phyloP scores from a whole-genome alignment of 2,329 filamentous ascomycete genomes.

The Penicillium oxalicum region DNA sequence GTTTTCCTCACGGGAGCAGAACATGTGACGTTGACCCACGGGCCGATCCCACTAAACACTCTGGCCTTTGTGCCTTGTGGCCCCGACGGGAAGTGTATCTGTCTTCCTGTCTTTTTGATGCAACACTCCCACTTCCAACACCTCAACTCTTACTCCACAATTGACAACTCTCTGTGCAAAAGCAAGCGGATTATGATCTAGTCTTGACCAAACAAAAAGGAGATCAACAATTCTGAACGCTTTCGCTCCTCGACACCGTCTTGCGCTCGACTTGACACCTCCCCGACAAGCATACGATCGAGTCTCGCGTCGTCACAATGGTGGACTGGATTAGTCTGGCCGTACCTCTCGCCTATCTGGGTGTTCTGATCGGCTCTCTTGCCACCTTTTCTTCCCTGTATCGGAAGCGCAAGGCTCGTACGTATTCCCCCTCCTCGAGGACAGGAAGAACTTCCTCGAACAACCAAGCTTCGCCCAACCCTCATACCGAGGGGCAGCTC shows the following conservation, averaged over 20 bases:
- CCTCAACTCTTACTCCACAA: neutral
- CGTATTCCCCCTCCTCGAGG: constrained; percentile 26
- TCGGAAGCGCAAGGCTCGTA: constrained; percentile 81
- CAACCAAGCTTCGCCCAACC: neutral
- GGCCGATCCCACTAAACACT: constrained; percentile 19
- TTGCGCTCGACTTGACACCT: neutral
- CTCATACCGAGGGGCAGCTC: too few relatives aligned
- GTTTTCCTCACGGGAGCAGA: neutral
- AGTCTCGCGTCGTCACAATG: constrained; percentile 34
- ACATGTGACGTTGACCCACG: constrained; percentile 20
- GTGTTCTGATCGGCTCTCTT: constrained; percentile 79
- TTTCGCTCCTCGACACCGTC: neutral
- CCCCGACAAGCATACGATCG: constrained; percentile 7
- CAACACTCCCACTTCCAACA: constrained; percentile 4
- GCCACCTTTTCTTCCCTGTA: constrained; percentile 90
- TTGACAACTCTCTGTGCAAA: neutral
- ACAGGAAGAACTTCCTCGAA: neutral
- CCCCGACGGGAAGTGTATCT: neutral
- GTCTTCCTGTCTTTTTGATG: constrained; percentile 7
- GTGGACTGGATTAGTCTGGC: constrained; percentile 74
- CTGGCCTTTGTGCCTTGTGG: constrained; percentile 18
- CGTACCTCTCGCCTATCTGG: constrained; percentile 83
- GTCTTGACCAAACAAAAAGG: constrained; percentile 1
- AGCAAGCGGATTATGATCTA: constrained; percentile 8
- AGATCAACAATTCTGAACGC: neutral